Percentiles rank a stretch among this genome's conserved stretches.
phyloP scores from a whole-genome alignment of 2,329 filamentous ascomycete species.

The Epichloe sylvatica region DNA sequence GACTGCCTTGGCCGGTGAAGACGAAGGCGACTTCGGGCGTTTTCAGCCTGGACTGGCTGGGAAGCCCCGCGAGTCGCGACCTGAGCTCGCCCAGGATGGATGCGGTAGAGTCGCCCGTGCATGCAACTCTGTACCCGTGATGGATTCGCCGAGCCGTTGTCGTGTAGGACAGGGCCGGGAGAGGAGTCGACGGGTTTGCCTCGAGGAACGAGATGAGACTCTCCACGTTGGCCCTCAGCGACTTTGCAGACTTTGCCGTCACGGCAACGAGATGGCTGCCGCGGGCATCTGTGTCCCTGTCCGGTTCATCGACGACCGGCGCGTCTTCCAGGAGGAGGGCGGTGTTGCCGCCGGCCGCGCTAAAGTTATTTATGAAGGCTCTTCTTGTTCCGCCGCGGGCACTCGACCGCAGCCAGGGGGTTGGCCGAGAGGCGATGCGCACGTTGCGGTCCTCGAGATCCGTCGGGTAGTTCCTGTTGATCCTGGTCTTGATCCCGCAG shows the following conservation, averaged over 20 bases:
- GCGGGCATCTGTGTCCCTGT: slow-evolving; percentile 27
- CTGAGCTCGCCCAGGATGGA: background rate
- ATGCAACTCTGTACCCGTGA: slow-evolving; percentile 37
- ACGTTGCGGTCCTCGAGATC: slow-evolving; percentile 45
- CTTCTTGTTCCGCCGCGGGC: slow-evolving; percentile 20
- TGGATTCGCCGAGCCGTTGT: slow-evolving; percentile 53
- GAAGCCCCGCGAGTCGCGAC: slow-evolving; percentile 1
- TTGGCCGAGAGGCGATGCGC: slow-evolving; percentile 39
- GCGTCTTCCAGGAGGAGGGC: slow-evolving; percentile 51
- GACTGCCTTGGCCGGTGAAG: slow-evolving; percentile 33
- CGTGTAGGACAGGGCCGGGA: slow-evolving; percentile 51
- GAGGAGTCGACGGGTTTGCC: slow-evolving; percentile 31
- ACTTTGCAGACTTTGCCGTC: slow-evolving; percentile 39
- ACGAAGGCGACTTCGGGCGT: slow-evolving; percentile 21
- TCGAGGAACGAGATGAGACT: slow-evolving; percentile 41
- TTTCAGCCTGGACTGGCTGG: background rate
- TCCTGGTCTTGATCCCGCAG: slow-evolving; percentile 49
- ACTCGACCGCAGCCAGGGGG: slow-evolving; percentile 29
- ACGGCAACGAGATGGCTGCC: slow-evolving; percentile 45
- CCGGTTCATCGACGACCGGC: slow-evolving; percentile 27
- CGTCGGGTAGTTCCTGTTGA: slow-evolving; percentile 45
- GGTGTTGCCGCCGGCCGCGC: slow-evolving; percentile 59
- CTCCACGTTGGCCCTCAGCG: slow-evolving; percentile 46
- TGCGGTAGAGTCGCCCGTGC: slow-evolving; percentile 23
- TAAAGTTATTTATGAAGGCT: slow-evolving; percentile 53